phyloP scores from a whole-genome alignment of 2,329 filamentous ascomycete species.

The Neonectria neomacrospora region DNA sequence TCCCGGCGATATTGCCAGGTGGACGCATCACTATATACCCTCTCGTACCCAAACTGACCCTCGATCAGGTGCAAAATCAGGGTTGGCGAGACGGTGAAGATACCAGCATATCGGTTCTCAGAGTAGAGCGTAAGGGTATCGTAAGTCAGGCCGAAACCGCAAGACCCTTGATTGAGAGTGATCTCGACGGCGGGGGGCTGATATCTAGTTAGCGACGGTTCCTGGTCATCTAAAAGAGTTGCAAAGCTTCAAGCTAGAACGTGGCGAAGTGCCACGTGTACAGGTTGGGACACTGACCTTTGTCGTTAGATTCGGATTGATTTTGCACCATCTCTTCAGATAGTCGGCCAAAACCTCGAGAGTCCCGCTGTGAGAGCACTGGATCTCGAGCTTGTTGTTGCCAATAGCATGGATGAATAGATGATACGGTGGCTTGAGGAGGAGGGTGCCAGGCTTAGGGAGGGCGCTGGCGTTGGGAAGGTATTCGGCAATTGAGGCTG shows the following conservation, averaged over 20 bases:
- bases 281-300: constrained; percentile 43
- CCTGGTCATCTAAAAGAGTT: not conserved
- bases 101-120: constrained; percentile 46
- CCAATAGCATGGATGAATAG: constrained; percentile 52
- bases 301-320: constrained; percentile 53
- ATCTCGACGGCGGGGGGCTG: constrained; percentile 57
- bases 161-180: constrained; percentile 56
- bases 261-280: too few species aligned
- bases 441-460: constrained; percentile 60
- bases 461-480: constrained; percentile 56
- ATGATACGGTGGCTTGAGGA: constrained; percentile 60
- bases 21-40: constrained; percentile 35
- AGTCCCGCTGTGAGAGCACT: constrained; percentile 60
- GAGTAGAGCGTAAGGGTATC: constrained; percentile 56
- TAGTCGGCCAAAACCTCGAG: constrained; percentile 59
- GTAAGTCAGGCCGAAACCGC: constrained; percentile 56
- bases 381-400: constrained; percentile 52
- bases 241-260: not conserved
- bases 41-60: constrained; percentile 57
- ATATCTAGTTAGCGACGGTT: not conserved
- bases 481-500: constrained; percentile 36
- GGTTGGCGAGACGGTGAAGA: constrained; percentile 54
- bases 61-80: constrained; percentile 59
- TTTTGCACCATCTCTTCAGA: constrained; percentile 58
- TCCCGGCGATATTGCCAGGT: constrained; percentile 45